Base-by-base conservation (phyloP, 805 yeast species). In the Torulaspora microellipsoides region DNA sequence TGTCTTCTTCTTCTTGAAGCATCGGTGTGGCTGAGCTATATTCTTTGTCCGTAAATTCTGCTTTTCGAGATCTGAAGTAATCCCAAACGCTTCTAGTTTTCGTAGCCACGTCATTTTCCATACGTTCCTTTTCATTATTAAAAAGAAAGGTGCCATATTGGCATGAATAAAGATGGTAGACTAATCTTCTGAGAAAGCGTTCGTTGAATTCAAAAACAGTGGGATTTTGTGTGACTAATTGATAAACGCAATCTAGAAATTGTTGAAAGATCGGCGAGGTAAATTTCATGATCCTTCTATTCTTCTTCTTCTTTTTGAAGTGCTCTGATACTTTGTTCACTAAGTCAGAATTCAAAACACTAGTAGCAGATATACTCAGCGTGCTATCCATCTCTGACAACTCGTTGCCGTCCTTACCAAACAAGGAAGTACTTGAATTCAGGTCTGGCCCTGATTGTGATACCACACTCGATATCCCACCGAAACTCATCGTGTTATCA, bases 181-280 rank as follows among this genome's bases (percentile, higher is more conserved):
- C 73, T 43, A 93, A 68, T 39, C 98, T 68, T 52, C 96, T 76
- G 50, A 93, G 62, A 55, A 93, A 88, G 40, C 96, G 67, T 61
- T 90, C 96, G 58, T 90, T 89, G 65, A 82, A 90, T 65, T 91
- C 96, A 63, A 93, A 93, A 36, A 70, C 66, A 1, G 67, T 56
- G 0, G 96, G 95, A 52, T 77, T 73, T 58, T 88, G 95, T 7
- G 79, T 64, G 40, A 76, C 62, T 14, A 91, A 59, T 59, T 93
- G 99, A 61, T 83, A 89, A 1, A 88, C 84, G 51, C 93, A 81
- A 58, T 93, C 99, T 36, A 93, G 65, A 65, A 90, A 93, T 59
- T 93, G 99, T 55, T 89, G 97, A 66, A 93, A 91, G 1, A 90
- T 78, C 0, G 99, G 99, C 10, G 96, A 85, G n/a, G 82, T 78